Evolutionary conservation across 1,139 yeast genomes (phyloP), one percentile per base, ranked within the genome.

Genomic region (Pichia sorboxylosa): DNA sequence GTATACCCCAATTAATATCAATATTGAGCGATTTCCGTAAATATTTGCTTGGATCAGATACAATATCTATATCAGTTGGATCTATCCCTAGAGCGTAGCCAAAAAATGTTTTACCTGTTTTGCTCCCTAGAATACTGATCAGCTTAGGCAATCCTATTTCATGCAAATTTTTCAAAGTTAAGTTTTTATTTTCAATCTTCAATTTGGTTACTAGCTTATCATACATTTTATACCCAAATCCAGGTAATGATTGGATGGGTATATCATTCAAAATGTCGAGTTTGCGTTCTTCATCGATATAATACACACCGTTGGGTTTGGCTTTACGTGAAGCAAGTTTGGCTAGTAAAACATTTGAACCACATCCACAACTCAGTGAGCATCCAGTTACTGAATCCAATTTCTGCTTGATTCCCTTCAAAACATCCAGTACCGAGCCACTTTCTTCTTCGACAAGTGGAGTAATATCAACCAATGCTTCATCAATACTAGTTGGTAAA

Each of bases 401-500:
- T 10, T 56, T 58, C 0, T 41, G 29, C 29, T 87, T 60, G 7
- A 85, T 57, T 10, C 50, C 45, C 3, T n/a, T 24, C 39, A 48
- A 37, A 2, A 42, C 13, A 4, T 35, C 22, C 20, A 66, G 57
- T 1, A 73, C 48, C 4, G 43, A 39, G 2, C 41, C 36, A 0
- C 60, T 57, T n/a, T n/a, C n/a, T n/a, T n/a, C n/a, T 2, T 31
- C 27, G 5, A 46, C 32, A 5, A 62, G 41, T 0, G 68, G 45
- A 0, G 82, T 59, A 2, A 78, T 65, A 44, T 87, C 94, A 11
- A 87, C 55, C 19, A 90, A 57, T 0, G 84, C 95, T 49, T 90
- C 98, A 54, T 90, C 98, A 5, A 90, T 76, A 45, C 92, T 84
- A 1, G 90, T 85, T 0, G 98, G 97, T 27, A 73, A 64, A 2